phyloP scores from a whole-genome alignment of 2,329 filamentous ascomycete genomes.

The Paramyrothecium roridum region DNA sequence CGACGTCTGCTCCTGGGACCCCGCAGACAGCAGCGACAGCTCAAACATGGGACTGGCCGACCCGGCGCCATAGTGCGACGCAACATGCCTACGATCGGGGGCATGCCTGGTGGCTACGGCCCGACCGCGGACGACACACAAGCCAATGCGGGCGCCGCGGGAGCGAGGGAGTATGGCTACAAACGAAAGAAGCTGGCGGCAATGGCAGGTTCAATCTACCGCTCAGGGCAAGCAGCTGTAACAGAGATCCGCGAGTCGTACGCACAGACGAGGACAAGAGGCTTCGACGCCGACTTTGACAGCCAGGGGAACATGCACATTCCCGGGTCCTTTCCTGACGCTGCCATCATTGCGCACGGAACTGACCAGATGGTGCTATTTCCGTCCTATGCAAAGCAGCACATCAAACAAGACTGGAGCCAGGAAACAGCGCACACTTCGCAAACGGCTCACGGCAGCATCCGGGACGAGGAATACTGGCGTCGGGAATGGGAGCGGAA shows the following conservation, averaged over 20 bases:
- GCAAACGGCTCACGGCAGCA: slow-evolving; percentile 31
- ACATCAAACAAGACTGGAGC: slow-evolving; percentile 28
- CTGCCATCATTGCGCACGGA: slow-evolving; percentile 73
- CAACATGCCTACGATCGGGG: slow-evolving; percentile 23
- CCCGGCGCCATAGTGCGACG: slow-evolving; percentile 22
- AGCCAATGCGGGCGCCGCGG: slow-evolving; percentile 16
- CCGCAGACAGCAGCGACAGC: slow-evolving; percentile 14
- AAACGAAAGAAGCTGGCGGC: slow-evolving; percentile 74
- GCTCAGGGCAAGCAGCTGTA: slow-evolving; percentile 54
- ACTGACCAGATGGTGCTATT: slow-evolving; percentile 94
- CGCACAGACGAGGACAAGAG: slow-evolving; percentile 44
- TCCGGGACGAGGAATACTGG: slow-evolving; percentile 71
- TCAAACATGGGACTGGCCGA: slow-evolving; percentile 28
- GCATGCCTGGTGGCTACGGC: slow-evolving; percentile 22
- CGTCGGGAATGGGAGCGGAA: slow-evolving; percentile 73
- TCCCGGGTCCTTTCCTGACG: slow-evolving; percentile 78
- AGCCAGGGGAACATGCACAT: slow-evolving; percentile 41
- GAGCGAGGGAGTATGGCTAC: slow-evolving; percentile 59
- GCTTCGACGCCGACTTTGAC: slow-evolving; percentile 22
- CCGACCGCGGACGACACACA: slow-evolving; percentile 16
- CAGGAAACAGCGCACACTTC: slow-evolving; percentile 1
- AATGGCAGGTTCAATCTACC: slow-evolving; percentile 56
- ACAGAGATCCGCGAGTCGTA: slow-evolving; percentile 58
- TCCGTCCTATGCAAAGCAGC: slow-evolving; percentile 82
- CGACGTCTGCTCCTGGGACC: slow-evolving; percentile 44